These are phyloP conservation scores for Dactylellina parvicollis DNA, from an alignment of 2,329 filamentous ascomycete species.

Conservation along the genomic window DNA sequence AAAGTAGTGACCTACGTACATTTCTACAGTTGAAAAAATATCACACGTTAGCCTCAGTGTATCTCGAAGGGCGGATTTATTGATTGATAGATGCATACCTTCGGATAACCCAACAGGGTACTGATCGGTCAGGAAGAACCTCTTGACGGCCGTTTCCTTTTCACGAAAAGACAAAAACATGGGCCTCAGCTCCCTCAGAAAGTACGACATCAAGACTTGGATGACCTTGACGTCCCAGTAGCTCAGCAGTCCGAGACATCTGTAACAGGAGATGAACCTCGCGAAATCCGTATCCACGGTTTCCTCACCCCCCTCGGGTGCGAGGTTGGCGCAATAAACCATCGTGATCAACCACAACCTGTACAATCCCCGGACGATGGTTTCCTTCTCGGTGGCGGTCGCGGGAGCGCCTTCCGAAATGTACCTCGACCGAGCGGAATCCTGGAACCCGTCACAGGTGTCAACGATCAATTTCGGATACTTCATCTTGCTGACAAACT, in stretches of 20 bases:
- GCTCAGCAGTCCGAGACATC: conserved; percentile 18
- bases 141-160: conserved; percentile 24
- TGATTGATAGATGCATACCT: neutral
- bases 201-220: conserved; percentile 27
- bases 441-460: conserved; percentile 6
- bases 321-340: conserved; percentile 26
- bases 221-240: conserved; percentile 43
- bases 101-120: conserved; percentile 11
- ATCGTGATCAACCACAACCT: conserved; percentile 35
- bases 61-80: neutral
- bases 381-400: conserved; percentile 24
- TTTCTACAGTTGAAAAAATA: conserved; percentile 6
- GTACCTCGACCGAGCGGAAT: conserved; percentile 15
- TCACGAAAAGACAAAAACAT: conserved; percentile 20
- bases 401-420: conserved; percentile 24
- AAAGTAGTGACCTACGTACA: conserved; percentile 32
- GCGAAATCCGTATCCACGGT: conserved; percentile 26
- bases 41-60: neutral
- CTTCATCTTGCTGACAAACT: conserved; percentile 38
- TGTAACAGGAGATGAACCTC: conserved; percentile 21
- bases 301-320: conserved; percentile 10
- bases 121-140: conserved; percentile 11
- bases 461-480: conserved; percentile 27
- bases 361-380: conserved; percentile 28
- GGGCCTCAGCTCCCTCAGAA: conserved; percentile 24